Base-by-base conservation (phyloP, 331 rosid genomes). In the Malus hybrid region DNA sequence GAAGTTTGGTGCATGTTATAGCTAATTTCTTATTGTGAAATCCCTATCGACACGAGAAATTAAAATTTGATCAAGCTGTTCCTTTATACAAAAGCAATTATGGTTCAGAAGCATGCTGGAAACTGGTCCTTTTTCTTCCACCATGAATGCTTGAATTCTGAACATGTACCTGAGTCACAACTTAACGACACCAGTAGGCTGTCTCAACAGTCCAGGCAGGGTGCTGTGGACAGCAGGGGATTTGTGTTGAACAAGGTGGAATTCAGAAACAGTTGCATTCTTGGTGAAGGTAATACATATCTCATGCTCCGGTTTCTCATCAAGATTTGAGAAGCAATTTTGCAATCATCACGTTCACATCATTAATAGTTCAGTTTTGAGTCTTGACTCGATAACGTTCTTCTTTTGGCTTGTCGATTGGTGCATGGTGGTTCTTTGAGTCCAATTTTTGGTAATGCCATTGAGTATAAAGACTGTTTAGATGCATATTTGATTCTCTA, bases 1-100 rank as follows among this genome's bases (percentile, higher is more conserved):
- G 78, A 90, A 83, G 52, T 79, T 63, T 74, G 86, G 88, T 77
- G 70, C 69, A 33, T 77, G 93, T 77, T 82, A 76, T 42, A 44
- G 54, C 66, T 80, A 66, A 71, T 80, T 69, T 74, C 67, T 73
- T 73, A 33, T 39, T 69, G 73, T 72, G 42, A 55, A 80, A 60
- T 67, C 72, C 62, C 67, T 15, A 54, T 4, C 20, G 61, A 76
- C 44, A 32, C 8, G 44, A 60, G 28, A 20, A 64, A 44, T 70
- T 54, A 18, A 31, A 78, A 60, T 72, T 57, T 33, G 32, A n/a
- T 39, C 6, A 36, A 28, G 46, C 22, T 4, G 5, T 73, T 36
- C 44, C 44, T 36, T 36, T 36, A 8, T 36, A 42, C 52, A 36
- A 70, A 15, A 50, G 56, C 56, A 50, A 69, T 29, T 70, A 27